These are phyloP conservation scores for Volvariella surrecta DNA, from an alignment of 1,284 basidiomycete genomes.

Conservation along the genomic window DNA sequence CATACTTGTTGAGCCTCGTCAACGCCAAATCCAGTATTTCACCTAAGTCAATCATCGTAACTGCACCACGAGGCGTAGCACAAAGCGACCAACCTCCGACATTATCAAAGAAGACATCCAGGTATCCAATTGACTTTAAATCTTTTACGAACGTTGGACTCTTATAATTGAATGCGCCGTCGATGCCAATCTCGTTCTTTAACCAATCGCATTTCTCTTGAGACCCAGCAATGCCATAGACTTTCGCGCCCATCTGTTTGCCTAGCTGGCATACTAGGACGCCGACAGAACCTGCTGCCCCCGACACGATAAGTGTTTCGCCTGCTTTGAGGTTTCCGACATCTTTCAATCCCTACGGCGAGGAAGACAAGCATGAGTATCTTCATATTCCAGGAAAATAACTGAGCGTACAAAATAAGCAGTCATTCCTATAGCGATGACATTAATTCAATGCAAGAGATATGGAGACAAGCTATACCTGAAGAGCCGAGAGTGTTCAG, in stretches of 20 bases:
- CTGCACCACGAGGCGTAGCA: background rate
- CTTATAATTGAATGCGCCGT: conserved; percentile 86
- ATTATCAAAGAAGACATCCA: conserved; percentile 85
- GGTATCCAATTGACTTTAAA: conserved; percentile 53
- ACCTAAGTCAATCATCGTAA: conserved; percentile 15
- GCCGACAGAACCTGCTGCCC: conserved; percentile 85
- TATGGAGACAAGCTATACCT: conserved; percentile 30
- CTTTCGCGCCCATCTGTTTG: conserved; percentile 65
- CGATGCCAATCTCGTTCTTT: conserved; percentile 72
- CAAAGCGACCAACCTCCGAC: conserved; percentile 51
- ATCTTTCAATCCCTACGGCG: conserved; percentile 65
- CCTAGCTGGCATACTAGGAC: conserved; percentile 72
- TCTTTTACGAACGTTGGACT: conserved; percentile 61
- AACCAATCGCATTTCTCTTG: conserved; percentile 82
- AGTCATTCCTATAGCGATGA: conserved; percentile 45
- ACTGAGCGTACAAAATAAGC: conserved; percentile 64
- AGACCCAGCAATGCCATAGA: conserved; percentile 73
- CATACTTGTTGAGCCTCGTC: conserved; percentile 65
- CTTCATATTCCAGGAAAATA: background rate
- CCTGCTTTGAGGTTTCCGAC: conserved; percentile 73
- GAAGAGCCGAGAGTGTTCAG: conserved; percentile 68
- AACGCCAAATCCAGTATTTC: conserved; percentile 75
- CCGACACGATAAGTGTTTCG: conserved; percentile 80
- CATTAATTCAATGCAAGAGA: background rate
- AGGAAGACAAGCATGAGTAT: conserved; percentile 5